Evolutionary conservation across 1,284 basidiomycete species (phyloP).

Genomic region (Tylopilus sp.): DNA sequence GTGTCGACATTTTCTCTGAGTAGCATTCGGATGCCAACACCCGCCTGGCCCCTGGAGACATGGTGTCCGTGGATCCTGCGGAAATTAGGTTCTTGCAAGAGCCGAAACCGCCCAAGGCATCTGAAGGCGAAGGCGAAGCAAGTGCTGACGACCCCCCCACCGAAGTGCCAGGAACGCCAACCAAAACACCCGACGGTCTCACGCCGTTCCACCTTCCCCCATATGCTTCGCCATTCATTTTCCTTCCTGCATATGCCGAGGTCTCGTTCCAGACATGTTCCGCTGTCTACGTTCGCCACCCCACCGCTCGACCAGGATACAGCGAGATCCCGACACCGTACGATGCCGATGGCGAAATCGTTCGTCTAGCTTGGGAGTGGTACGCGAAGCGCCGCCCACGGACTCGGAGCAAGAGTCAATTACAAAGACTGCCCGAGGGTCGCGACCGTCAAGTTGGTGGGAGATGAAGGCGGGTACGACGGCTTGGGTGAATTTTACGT

Average conservation of each 20-base stretch:
- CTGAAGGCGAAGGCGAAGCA: constrained; percentile 9
- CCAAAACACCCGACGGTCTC: constrained; percentile 27
- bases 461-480: constrained; percentile 2
- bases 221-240: constrained; percentile 89
- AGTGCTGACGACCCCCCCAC: constrained; percentile 3
- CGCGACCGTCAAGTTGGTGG: constrained; percentile 30
- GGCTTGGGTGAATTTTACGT: not conserved
- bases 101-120: constrained; percentile 26
- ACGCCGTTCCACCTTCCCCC: constrained; percentile 86
- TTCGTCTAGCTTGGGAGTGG: constrained; percentile 91
- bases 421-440: constrained; percentile 70
- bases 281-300: constrained; percentile 91
- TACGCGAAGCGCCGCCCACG: constrained; percentile 72
- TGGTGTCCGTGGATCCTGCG: constrained; percentile 84
- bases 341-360: constrained; percentile 87
- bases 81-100: constrained; percentile 76
- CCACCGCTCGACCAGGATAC: constrained; percentile 88
- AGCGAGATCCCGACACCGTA: constrained; percentile 93
- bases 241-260: constrained; percentile 95
- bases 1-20: not conserved
- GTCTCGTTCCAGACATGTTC: constrained; percentile 90
- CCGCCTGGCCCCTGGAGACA: constrained; percentile 91
- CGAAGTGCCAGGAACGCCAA: constrained; percentile 3
- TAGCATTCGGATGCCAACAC: constrained; percentile 85
- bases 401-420: constrained; percentile 64